Conservation (phyloP, 306 rosid genomes). For the Astragalus membranaceus region DNA sequence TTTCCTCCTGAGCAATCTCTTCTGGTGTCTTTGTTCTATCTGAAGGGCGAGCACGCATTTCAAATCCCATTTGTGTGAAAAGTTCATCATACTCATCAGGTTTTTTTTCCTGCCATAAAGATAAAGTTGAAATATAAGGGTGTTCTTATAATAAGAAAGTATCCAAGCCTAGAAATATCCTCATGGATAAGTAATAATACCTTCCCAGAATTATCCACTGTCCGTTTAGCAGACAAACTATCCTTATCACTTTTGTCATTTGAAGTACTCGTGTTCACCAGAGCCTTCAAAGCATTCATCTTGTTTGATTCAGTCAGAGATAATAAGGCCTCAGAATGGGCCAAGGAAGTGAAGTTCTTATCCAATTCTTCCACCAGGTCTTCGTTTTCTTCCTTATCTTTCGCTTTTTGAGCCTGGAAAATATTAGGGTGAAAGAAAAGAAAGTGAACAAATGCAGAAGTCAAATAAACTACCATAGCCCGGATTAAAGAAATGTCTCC, state of each 20-base stretch:
- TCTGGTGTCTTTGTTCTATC: conserved; percentile 80
- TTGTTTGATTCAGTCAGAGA: conserved; percentile 61
- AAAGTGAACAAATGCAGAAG: background rate
- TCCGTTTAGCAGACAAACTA: conserved; percentile 27
- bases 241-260: conserved; percentile 40
- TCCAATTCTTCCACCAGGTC: conserved; percentile 72
- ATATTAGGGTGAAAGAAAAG: conserved; percentile 9
- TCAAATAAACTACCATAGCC: conserved; percentile 4
- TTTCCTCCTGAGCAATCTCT: conserved; percentile 93
- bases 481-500: background rate
- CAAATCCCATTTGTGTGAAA: conserved; percentile 65
- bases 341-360: conserved; percentile 49
- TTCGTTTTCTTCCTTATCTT: conserved; percentile 79
- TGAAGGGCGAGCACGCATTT: conserved; percentile 90
- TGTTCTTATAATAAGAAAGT: conserved; percentile 1
- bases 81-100: conserved; percentile 68
- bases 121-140: conserved; percentile 14
- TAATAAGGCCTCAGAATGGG: conserved; percentile 46
- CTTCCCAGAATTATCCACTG: conserved; percentile 30
- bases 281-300: conserved; percentile 62
- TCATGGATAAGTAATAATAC: conserved; percentile 30
- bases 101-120: conserved; percentile 58
- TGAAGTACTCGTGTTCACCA: conserved; percentile 45
- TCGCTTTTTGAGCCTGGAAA: conserved; percentile 80
- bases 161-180: background rate